Percentiles rank a stretch among this genome's conserved stretches.
These are phyloP conservation scores for Podaxis sp. DNA, from an alignment of 768 basidiomycete species.

Conservation along the genomic window DNA sequence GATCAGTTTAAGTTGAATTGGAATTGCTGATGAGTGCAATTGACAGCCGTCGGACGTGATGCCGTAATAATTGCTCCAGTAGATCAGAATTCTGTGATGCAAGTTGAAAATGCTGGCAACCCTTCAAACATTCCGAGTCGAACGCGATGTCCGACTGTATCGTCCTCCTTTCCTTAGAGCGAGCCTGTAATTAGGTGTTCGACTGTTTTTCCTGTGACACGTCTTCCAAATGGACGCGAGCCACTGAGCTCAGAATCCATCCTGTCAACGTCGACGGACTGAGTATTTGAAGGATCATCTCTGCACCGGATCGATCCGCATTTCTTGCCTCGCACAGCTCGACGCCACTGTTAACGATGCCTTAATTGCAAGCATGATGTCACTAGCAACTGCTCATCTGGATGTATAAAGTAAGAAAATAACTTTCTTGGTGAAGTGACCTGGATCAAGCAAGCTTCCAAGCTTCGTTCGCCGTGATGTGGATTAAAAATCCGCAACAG, in stretches of 20 bases:
- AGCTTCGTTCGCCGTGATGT: not conserved
- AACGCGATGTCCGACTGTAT: slow-evolving; percentile 8
- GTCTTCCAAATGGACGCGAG: not conserved
- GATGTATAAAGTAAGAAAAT: not conserved
- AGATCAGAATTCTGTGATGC: slow-evolving; percentile 1
- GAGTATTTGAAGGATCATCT: not conserved
- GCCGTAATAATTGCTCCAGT: slow-evolving; percentile 9
- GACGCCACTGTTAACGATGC: not conserved
- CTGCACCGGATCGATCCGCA: not conserved
- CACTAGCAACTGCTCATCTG: not conserved
- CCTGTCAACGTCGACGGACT: not conserved
- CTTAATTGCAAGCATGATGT: not conserved
- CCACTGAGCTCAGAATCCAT: not conserved
- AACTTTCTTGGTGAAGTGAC: not conserved
- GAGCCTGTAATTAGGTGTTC: not conserved
- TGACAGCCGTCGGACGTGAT: slow-evolving; percentile 1
- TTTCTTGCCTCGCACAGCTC: not conserved
- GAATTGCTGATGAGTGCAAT: slow-evolving; percentile 2
- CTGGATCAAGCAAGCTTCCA: not conserved
- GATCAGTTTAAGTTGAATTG: slow-evolving; percentile 1
- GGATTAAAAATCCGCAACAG: not conserved
- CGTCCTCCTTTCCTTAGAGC: not conserved
- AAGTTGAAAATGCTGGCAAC: too few species aligned
- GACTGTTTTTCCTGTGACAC: not conserved
- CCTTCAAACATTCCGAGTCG: not conserved